Conservation (phyloP, 768 basidiomycete genomes). For the Tulasnella sp. region DNA sequence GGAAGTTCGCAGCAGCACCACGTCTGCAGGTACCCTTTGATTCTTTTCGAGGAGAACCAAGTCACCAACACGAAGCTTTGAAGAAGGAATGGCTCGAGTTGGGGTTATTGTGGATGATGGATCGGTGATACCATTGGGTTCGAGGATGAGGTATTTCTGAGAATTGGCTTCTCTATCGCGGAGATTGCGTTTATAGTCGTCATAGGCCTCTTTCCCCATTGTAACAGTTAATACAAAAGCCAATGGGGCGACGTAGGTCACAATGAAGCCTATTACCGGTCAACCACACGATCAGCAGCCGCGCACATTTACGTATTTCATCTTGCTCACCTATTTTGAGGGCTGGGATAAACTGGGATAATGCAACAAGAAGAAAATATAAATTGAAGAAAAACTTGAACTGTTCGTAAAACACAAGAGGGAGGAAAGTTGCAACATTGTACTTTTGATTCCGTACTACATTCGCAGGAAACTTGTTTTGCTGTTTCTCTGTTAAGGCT, state of each 20-base stretch:
- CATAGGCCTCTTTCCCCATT: constrained; percentile 98
- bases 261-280: constrained; percentile 62
- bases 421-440: constrained; percentile 91
- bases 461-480: constrained; percentile 67
- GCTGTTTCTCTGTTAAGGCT: constrained; percentile 46
- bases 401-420: constrained; percentile 94
- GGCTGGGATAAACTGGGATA: constrained; percentile 91
- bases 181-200: constrained; percentile 88
- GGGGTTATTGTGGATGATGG: constrained; percentile 19
- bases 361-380: constrained; percentile 92
- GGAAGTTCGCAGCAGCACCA: constrained; percentile 76
- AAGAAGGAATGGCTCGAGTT: constrained; percentile 71
- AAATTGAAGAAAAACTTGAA: constrained; percentile 99
- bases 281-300: neutral
- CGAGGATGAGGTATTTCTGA: constrained; percentile 74
- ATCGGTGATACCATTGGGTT: constrained; percentile 29
- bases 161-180: constrained; percentile 94
- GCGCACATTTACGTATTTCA: constrained; percentile 20
- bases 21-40: constrained; percentile 89
- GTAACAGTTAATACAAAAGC: constrained; percentile 91
- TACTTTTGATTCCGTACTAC: constrained; percentile 97
- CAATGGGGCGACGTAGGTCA: constrained; percentile 90
- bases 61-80: constrained; percentile 80
- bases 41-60: constrained; percentile 90
- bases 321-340: constrained; percentile 71